Conservation (phyloP, 305 asterid species). For the Fraxinus angustifolia region DNA sequence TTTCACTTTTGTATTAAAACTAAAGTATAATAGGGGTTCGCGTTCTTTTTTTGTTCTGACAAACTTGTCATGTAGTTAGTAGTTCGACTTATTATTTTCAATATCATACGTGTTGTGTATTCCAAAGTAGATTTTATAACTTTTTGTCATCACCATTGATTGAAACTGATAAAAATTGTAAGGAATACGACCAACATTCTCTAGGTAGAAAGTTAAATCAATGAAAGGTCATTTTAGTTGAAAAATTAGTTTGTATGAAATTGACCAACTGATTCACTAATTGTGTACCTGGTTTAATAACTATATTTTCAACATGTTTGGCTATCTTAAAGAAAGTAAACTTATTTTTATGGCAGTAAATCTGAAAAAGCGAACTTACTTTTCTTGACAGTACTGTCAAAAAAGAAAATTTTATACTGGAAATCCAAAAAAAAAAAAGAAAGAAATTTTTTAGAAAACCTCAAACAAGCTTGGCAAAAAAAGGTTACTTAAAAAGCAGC, state of each 20-base stretch:
- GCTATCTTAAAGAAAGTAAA: background rate
- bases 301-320: background rate
- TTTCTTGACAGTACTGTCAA: background rate
- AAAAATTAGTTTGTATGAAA: background rate
- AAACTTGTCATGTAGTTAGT: background rate
- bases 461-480: background rate
- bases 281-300: background rate
- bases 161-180: background rate
- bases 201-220: background rate
- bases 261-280: background rate
- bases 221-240: background rate
- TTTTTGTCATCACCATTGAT: background rate
- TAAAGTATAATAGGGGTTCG: background rate
- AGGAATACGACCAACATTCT: background rate
- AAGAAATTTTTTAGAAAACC: background rate
- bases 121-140: background rate
- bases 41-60: background rate
- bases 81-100: background rate
- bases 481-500: background rate
- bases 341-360: background rate
- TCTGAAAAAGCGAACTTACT: background rate
- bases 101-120: background rate
- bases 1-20: background rate
- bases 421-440: background rate
- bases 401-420: background rate